Evolutionary conservation across 192 early-diverging fungal species (phyloP).

Genomic region (Gonapodya prolifera): DNA sequence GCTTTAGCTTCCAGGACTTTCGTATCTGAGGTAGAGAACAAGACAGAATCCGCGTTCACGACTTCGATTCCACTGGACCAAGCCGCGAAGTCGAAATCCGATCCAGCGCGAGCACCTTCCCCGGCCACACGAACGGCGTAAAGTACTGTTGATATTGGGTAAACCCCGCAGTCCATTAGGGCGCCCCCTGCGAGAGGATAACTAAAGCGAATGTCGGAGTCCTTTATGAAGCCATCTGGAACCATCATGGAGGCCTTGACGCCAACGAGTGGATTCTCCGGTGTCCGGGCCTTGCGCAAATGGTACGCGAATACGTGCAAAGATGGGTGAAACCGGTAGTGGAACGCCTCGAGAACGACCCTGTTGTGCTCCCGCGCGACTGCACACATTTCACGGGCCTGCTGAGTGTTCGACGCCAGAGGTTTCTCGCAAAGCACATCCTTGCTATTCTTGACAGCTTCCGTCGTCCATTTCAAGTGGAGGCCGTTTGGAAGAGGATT

Average conservation of each 20-base stretch:
- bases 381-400: conserved; percentile 15
- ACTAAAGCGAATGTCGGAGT: not conserved
- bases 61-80: not conserved
- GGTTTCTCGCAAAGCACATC: conserved; percentile 40
- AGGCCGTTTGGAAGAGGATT: conserved; percentile 39
- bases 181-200: not conserved
- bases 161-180: not conserved
- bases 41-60: not conserved
- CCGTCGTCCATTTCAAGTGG: conserved; percentile 30
- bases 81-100: not conserved
- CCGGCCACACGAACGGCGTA: not conserved
- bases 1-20: not conserved
- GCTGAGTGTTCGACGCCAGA: conserved; percentile 12
- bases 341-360: conserved; percentile 26
- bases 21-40: not conserved
- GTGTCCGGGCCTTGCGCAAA: not conserved
- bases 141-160: not conserved
- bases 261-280: not conserved
- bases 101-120: not conserved
- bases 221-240: not conserved
- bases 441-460: conserved; percentile 35
- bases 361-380: conserved; percentile 19
- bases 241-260: not conserved
- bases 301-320: conserved; percentile 14
- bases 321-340: conserved; percentile 23